Conservation (phyloP, 768 basidiomycete genomes). For the Mycena vitilis region DNA sequence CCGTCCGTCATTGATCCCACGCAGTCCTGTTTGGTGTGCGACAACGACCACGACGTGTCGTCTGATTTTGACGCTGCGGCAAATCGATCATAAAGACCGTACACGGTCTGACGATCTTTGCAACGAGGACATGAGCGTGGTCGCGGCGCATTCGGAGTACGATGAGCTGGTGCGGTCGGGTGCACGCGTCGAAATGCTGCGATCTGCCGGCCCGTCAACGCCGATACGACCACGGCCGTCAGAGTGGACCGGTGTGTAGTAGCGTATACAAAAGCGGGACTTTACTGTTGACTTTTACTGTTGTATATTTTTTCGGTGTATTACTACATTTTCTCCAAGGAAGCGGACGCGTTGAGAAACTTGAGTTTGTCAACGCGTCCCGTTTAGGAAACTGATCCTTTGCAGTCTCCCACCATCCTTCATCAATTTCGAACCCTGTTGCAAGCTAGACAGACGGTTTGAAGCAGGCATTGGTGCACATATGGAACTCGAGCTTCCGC, state of each 20-base stretch:
- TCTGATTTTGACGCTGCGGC: constrained; percentile 31
- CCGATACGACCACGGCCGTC: constrained; percentile 21
- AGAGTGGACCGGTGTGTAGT: neutral
- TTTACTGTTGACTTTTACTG: no score
- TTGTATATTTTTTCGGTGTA: no score
- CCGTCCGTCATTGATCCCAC: neutral
- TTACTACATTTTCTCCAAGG: no score
- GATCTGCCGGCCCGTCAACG: constrained; percentile 33
- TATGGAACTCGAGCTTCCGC: no score
- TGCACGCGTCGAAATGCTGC: constrained; percentile 31
- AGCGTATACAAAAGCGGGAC: no score
- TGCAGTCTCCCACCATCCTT: no score
- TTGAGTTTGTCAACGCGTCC: no score
- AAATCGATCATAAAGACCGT: constrained; percentile 10
- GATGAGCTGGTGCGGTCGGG: constrained; percentile 31
- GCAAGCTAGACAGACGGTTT: no score
- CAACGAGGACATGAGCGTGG: constrained; percentile 1
- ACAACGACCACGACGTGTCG: constrained; percentile 35
- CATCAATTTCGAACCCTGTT: no score
- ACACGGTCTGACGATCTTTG: neutral
- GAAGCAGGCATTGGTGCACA: no score
- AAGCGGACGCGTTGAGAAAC: no score
- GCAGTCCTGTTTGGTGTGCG: constrained; percentile 33
- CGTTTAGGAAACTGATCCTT: no score
- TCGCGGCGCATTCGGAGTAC: constrained; percentile 21